phyloP scores from a whole-genome alignment of 331 rosid species.

The Cydonia oblonga region DNA sequence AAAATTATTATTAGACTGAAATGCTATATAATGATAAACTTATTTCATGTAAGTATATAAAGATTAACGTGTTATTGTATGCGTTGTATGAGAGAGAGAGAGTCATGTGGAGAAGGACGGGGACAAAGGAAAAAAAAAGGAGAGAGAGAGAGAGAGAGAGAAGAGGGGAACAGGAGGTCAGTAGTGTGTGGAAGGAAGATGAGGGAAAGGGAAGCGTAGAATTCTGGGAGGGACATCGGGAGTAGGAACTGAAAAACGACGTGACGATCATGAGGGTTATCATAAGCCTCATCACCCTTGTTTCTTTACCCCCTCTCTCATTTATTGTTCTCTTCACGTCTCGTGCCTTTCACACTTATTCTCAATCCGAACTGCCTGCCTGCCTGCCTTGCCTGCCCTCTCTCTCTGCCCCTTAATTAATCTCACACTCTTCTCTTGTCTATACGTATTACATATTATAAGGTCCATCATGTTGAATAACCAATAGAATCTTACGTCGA shows the following conservation, averaged over 20 bases:
- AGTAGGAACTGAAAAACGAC: constrained; percentile 82
- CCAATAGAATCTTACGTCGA: no score
- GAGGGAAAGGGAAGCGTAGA: constrained; percentile 51
- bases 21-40: no score
- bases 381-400: constrained; percentile 27
- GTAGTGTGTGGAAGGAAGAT: not conserved
- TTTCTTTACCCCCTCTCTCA: constrained; percentile 9
- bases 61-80: not conserved
- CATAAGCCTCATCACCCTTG: constrained; percentile 62
- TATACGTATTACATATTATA: no score
- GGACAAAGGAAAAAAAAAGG: not conserved
- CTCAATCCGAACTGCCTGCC: constrained; percentile 81
- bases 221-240: constrained; percentile 96
- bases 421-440: constrained; percentile 4
- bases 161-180: not conserved
- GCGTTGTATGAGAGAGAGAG: not conserved
- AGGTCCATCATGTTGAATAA: no score
- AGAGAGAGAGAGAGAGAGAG: not conserved
- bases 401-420: not conserved
- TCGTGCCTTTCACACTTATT: constrained; percentile 72
- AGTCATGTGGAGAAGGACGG: constrained; percentile 4
- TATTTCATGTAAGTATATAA: no score
- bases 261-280: constrained; percentile 96
- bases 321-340: constrained; percentile 48
- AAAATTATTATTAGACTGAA: no score